These are phyloP conservation scores for Sporothrix euskadiensis DNA, from an alignment of 2,329 filamentous ascomycete species.

Conservation along the genomic window DNA sequence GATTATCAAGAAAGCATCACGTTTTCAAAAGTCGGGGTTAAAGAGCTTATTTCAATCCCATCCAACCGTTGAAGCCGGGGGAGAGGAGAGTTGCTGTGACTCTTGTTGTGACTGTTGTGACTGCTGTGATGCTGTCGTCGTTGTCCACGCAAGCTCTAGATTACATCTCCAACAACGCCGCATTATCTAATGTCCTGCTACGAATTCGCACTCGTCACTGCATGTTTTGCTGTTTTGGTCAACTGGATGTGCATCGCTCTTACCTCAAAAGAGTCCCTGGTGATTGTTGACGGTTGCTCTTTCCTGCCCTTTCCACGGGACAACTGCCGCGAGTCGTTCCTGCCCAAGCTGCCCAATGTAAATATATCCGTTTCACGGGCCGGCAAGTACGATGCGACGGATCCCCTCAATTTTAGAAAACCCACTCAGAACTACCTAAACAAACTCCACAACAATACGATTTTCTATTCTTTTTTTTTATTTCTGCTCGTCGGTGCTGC, in stretches of 20 bases:
- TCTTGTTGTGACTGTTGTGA: not conserved
- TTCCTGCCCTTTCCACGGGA: too few relatives aligned
- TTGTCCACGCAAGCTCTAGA: not conserved
- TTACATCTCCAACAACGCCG: not conserved
- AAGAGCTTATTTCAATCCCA: not conserved
- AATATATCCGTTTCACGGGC: not conserved
- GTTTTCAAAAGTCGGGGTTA: not conserved
- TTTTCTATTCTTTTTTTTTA: not conserved
- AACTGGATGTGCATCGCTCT: not conserved
- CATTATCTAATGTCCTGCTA: too few relatives aligned
- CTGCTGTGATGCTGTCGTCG: not conserved
- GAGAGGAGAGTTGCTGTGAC: not conserved
- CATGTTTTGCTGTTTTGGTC: too few relatives aligned
- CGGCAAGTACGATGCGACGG: not conserved
- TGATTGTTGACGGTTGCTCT: too few relatives aligned
- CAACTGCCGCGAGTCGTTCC: not conserved
- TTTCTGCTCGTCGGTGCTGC: not conserved
- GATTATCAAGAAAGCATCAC: constrained; percentile 4
- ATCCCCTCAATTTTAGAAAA: not conserved
- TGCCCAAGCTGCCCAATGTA: not conserved
- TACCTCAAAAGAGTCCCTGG: not conserved
- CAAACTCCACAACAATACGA: not conserved
- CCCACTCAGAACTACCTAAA: not conserved
- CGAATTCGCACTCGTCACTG: not conserved
- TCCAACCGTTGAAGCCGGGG: not conserved